Evolutionary conservation across 1,284 basidiomycete species (phyloP), one percentile per base, ranked within the genome.

Genomic region (Megacollybia platyphylla): DNA sequence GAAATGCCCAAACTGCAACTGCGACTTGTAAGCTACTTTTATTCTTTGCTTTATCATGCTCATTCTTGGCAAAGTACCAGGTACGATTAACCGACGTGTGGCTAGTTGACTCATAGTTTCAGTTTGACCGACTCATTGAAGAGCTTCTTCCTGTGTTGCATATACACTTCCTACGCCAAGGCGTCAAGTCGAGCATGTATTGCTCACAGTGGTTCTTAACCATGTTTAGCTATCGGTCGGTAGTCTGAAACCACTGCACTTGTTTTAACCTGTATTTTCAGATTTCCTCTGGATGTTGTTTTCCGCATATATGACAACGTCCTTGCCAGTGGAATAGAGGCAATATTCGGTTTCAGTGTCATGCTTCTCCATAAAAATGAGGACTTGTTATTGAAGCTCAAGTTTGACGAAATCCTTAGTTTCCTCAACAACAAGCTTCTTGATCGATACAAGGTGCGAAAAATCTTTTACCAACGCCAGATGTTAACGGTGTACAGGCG

Each of bases 151-250:
- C 94, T 3, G 81, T 94, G 6, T 66, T 98, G 5, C 86, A 97
- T 57, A 65, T 90, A 13, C 96, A 97, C 61, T 85, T 98, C 53
- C 64, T 92, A 27, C 76, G 93, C 36, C 87, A 96, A 60, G 93
- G 94, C 28, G 69, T 97, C 55, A 96, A 94, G 60, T 91, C 88
- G 40, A 92, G 86, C 63, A 97, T 97, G 92, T 98, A 87, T 57
- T 86, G 82, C 54, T 91, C 87, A 11, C 92, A 97, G 55, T 98
- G 96, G 94, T 97, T 97, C 63, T 73, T 98, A 59, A 98, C 94
- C 0, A 70, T 98, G 57, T 98, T 97, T 65, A 90, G 89, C 52
- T 94, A 92, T 60, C 77, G 87, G 87, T 83, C 54, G 51, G 74
- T 58, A 20, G 38, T 40, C 13, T 31, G 42, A 30, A 43, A 34